Evolutionary conservation across 2,329 filamentous ascomycete species (phyloP), one percentile per base, ranked within the genome.

Genomic region (Hymenotorrendiella dingleyae): DNA sequence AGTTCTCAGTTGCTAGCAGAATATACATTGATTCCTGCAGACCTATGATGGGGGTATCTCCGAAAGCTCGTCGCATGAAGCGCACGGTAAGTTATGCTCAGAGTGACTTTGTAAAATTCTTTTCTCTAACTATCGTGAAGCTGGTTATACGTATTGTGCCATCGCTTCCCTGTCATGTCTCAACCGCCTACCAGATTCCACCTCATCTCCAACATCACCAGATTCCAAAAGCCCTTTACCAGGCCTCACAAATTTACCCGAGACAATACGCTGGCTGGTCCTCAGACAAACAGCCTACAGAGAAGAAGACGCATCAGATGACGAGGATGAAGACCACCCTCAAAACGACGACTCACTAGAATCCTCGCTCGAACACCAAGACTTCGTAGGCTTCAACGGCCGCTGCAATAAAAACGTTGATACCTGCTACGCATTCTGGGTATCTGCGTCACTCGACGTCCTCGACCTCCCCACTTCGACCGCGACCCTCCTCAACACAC

Each of bases 361-460:
- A 17, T 42, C 55, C 2, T 43, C 35, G 36, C 36, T 60, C 45
- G 16, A 53, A 39, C 35, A 55, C 40, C 28, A 59, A 57, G 38
- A 59, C 56, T 48, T 60, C 72, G 74, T 87, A 1, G 93, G 90
- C 8, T 89, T 94, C 66, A 95, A 94, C 57, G 93, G 93, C 20
- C 80, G 93, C 37, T 81, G 79, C 61, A 96, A 95, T 68, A 98
- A 98, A 64, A 74, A 82, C 36, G 85, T 86, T 8, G 93, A 98
- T 65, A 97, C 93, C 0, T 98, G 93, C 66, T 98, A 98, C 64
- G 84, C 80, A 17, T 98, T 91, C 72, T 98, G 93, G 93, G 87
- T 86, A 0, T 74, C 75, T 4, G 88, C 79, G 2, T 79, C 88
- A 38, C 62, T 76, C 38, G 61, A 63, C 45, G 70, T 73, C 63